Evolutionary conservation across 306 rosid genomes (phyloP), one percentile per base, ranked within the genome.

Genomic region (Quillaja saponaria): DNA sequence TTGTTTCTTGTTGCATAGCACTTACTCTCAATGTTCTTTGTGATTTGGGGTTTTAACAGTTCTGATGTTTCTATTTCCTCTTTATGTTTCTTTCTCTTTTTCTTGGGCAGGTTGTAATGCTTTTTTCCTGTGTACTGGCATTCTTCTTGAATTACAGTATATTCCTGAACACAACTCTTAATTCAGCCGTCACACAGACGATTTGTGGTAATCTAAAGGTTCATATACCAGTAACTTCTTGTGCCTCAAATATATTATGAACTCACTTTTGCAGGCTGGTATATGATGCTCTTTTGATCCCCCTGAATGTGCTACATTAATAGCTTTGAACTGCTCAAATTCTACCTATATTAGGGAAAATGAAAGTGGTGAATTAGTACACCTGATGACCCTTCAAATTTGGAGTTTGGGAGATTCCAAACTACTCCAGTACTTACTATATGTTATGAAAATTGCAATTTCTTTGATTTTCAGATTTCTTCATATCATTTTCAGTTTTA

Each of bases 191-290:
- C 18, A 91, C 92, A 8, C 96, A 91, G 72, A 91, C 98, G 21
- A 88, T 91, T 73, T 88, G 98, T 38, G 96, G 98, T 31, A 88
- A 91, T 79, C 78, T 91, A 76, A 91, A 91, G 96, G 98, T 91
- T 71, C 51, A 84, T 81, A 17, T 14, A 15, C 58, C 42, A 38
- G 58, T 66, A 40, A 49, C 55, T 34, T 35, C 53, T 48, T 76
- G 54, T 52, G 14, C 66, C 61, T 33, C 39, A 15, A 28, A 50
- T 58, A 49, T 57, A 49, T 19, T 61, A 41, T 19, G 58, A 57
- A 42, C 19, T 15, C 44, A 13, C 44, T 8, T 33, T 64, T 55
- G 45, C 31, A 38, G 17, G 44, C 40, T 62, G 20, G 64, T 21
- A 46, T 18, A 5, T 55, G 5, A 47, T 18, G 20, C 34, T 40